These are phyloP conservation scores for Byssothecium circinans DNA, from an alignment of 2,329 filamentous ascomycete species.

Conservation along the genomic window DNA sequence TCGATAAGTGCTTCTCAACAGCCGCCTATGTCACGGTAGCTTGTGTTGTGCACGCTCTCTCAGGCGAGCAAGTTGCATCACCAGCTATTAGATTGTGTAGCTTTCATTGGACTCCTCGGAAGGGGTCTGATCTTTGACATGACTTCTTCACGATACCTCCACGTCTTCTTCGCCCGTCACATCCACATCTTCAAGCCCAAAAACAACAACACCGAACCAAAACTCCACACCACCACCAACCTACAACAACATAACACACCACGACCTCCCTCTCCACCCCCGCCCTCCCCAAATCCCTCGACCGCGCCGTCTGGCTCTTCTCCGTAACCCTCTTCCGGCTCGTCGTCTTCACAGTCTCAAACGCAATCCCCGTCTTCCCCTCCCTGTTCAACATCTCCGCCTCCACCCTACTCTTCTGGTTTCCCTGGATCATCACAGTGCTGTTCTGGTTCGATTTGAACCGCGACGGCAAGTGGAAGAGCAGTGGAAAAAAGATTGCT, in stretches of 20 bases:
- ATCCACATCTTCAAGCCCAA: constrained; percentile 17
- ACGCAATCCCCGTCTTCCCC: constrained; percentile 32
- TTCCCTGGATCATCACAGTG: constrained; percentile 32
- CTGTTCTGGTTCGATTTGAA: constrained; percentile 35
- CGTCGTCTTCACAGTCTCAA: constrained; percentile 30
- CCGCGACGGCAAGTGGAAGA: constrained; percentile 28
- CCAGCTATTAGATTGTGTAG: constrained; percentile 28
- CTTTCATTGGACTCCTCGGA: constrained; percentile 26
- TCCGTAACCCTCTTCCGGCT: constrained; percentile 29
- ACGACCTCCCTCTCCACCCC: too few species aligned
- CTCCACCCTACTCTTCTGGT: constrained; percentile 28
- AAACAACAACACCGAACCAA: constrained; percentile 14
- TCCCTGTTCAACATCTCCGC: constrained; percentile 30
- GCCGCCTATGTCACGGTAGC: constrained; percentile 27
- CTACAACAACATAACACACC: too few species aligned
- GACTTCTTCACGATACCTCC: constrained; percentile 26
- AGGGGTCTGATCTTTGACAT: constrained; percentile 29
- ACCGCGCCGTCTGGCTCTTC: constrained; percentile 26
- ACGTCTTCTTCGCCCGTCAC: constrained; percentile 26
- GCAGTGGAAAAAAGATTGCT: constrained; percentile 21
- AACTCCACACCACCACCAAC: too few species aligned
- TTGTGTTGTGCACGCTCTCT: constrained; percentile 25
- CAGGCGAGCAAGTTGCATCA: constrained; percentile 28
- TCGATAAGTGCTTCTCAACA: constrained; percentile 28
- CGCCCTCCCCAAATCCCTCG: constrained; percentile 18